phyloP scores from a whole-genome alignment of 2,329 filamentous ascomycete species.

The Cladosporium sp. region DNA sequence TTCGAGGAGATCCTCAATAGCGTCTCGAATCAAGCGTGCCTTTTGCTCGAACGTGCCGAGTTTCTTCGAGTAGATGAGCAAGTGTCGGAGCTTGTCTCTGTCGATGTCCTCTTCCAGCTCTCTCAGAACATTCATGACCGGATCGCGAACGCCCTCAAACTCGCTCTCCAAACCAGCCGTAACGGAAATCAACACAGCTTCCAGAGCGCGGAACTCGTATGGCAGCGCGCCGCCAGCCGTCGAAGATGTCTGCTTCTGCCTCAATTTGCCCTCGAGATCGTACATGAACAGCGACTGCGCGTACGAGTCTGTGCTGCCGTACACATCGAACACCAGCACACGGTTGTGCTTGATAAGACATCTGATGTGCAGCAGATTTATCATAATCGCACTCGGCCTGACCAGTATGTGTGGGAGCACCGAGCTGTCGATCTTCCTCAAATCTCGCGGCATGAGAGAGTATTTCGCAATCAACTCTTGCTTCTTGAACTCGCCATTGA shows the following conservation, averaged over 20 bases:
- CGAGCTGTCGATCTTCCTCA: conserved; percentile 96
- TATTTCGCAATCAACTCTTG: conserved; percentile 96
- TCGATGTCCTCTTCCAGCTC: conserved; percentile 97
- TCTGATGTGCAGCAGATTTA: conserved; percentile 94
- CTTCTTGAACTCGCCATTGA: conserved; percentile 97
- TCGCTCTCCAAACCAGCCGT: conserved; percentile 90
- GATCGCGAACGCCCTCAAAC: conserved; percentile 90
- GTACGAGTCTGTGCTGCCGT: conserved; percentile 91
- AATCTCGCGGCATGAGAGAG: conserved; percentile 86
- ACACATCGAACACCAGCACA: conserved; percentile 93
- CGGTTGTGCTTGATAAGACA: conserved; percentile 94
- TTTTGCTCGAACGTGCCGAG: conserved; percentile 98
- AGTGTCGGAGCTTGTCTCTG: conserved; percentile 83
- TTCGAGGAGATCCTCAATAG: conserved; percentile 92
- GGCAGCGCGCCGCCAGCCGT: conserved; percentile 63
- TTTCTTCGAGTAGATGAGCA: conserved; percentile 93
- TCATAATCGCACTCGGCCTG: conserved; percentile 86
- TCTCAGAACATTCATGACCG: conserved; percentile 82
- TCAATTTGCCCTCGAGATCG: conserved; percentile 88
- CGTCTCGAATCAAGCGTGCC: conserved; percentile 87
- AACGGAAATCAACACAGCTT: conserved; percentile 91
- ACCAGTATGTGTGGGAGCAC: conserved; percentile 94
- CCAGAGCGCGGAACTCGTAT: conserved; percentile 94
- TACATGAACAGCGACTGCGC: conserved; percentile 98
- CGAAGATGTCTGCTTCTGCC: conserved; percentile 67